A percentile compares a stretch with the other conserved stretches of the same genome.
These are phyloP conservation scores for Sarocladium brachiariae DNA, from an alignment of 2,329 filamentous ascomycete species.

Conservation along the genomic window DNA sequence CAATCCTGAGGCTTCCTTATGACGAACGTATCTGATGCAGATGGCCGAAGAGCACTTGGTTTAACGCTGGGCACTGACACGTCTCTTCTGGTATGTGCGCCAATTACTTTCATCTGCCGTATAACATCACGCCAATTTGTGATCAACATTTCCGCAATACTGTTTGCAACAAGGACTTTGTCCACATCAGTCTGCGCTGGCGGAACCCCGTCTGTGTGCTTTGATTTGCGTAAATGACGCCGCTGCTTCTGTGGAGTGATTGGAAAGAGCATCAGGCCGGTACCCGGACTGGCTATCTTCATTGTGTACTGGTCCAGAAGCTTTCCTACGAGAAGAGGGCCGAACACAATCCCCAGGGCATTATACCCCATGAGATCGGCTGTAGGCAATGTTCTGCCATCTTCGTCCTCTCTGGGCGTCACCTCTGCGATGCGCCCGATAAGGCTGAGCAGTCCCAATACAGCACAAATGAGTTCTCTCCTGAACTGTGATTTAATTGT, in stretches of 20 bases:
- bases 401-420: slow-evolving; percentile 42
- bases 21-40: slow-evolving; percentile 33
- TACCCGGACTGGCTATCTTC: slow-evolving; percentile 34
- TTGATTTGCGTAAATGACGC: slow-evolving; percentile 19
- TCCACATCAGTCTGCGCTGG: slow-evolving; percentile 33
- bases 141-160: slow-evolving; percentile 59
- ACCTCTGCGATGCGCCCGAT: slow-evolving; percentile 53
- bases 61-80: slow-evolving; percentile 13
- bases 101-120: slow-evolving; percentile 48
- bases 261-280: slow-evolving; percentile 36
- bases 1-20: slow-evolving; percentile 31
- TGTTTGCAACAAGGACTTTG: slow-evolving; percentile 52
- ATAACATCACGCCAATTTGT: slow-evolving; percentile 59
- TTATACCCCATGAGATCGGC: slow-evolving; percentile 58
- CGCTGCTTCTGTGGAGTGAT: slow-evolving; percentile 35
- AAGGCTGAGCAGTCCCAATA: slow-evolving; percentile 58
- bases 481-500: slow-evolving; percentile 53
- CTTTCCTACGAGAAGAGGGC: slow-evolving; percentile 55
- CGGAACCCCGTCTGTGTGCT: slow-evolving; percentile 10
- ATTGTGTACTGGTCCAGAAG: slow-evolving; percentile 45
- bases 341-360: slow-evolving; percentile 58
- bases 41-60: slow-evolving; percentile 26
- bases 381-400: slow-evolving; percentile 45
- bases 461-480: slow-evolving; percentile 57
- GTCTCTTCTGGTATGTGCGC: slow-evolving; percentile 20